These are phyloP conservation scores for Dryadomyces quercus-mongolicae DNA, from an alignment of 2,329 filamentous ascomycete genomes.

Conservation along the genomic window DNA sequence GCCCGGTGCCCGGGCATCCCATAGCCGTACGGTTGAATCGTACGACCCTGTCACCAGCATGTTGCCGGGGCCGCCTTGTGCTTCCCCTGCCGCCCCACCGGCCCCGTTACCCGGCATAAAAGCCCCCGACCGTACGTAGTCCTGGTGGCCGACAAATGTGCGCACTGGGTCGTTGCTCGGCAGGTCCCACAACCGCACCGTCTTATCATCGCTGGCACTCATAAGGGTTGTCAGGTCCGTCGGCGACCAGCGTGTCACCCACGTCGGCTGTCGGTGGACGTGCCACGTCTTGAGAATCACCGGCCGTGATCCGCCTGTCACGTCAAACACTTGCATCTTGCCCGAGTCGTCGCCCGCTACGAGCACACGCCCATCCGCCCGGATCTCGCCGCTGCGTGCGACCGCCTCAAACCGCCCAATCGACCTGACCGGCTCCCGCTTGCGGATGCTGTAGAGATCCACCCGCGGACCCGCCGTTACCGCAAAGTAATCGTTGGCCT, in stretches of 20 bases:
- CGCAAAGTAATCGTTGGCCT: conserved; percentile 64
- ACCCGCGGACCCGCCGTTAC: conserved; percentile 90
- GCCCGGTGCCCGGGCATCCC: conserved; percentile 71
- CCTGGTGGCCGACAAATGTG: conserved; percentile 74
- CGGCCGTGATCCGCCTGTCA: conserved; percentile 51
- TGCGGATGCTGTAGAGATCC: conserved; percentile 87
- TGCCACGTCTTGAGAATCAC: conserved; percentile 94
- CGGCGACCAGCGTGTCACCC: conserved; percentile 85
- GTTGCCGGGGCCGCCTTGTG: conserved; percentile 32
- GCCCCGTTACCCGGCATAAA: conserved; percentile 69
- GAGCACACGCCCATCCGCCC: conserved; percentile 77
- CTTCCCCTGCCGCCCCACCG: conserved; percentile 1
- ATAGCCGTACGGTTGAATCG: conserved; percentile 83
- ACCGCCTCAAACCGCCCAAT: conserved; percentile 90
- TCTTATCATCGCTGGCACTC: conserved; percentile 84
- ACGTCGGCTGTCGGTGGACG: conserved; percentile 87
- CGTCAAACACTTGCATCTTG: conserved; percentile 89
- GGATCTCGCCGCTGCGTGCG: conserved; percentile 78
- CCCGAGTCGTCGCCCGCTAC: conserved; percentile 88
- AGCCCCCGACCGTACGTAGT: conserved; percentile 80
- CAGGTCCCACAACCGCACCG: conserved; percentile 88
- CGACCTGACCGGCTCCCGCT: conserved; percentile 83
- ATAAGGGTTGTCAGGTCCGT: conserved; percentile 75
- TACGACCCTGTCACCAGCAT: conserved; percentile 86
- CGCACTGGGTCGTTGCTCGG: conserved; percentile 64